A percentile compares a stretch with the other conserved stretches of the same genome.
Conservation (phyloP, 2,329 filamentous ascomycete genomes). For the Sporothrix mexicana region DNA sequence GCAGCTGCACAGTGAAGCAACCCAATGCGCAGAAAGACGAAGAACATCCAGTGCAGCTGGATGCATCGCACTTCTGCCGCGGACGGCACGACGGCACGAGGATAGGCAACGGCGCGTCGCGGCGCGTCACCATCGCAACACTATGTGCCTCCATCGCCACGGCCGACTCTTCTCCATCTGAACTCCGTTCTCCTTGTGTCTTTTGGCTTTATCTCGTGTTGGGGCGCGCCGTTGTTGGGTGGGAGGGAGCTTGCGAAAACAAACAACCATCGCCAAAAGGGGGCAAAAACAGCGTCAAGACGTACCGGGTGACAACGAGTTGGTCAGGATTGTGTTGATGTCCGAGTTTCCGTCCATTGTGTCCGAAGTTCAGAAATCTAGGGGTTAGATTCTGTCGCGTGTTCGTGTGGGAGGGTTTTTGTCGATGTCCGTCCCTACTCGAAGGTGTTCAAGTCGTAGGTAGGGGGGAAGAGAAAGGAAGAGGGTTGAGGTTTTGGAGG, state of each 20-base stretch:
- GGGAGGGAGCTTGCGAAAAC: conserved; percentile 35
- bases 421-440: conserved; percentile 32
- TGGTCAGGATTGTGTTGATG: conserved; percentile 96
- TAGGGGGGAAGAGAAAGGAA: not conserved
- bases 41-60: not conserved
- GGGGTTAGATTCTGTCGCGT: not conserved
- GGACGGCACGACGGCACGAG: conserved; percentile 1
- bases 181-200: not conserved
- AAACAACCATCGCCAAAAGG: conserved; percentile 25
- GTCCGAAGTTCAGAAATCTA: conserved; percentile 37
- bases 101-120: conserved; percentile 23
- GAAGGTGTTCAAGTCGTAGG: not conserved
- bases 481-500: not conserved
- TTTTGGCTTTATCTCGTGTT: not conserved
- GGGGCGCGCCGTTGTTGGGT: conserved; percentile 18
- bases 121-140: conserved; percentile 23
- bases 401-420: conserved; percentile 15
- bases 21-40: not conserved
- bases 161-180: not conserved
- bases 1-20: not conserved
- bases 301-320: conserved; percentile 93
- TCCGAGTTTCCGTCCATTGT: conserved; percentile 79
- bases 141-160: conserved; percentile 44
- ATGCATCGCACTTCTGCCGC: not conserved
- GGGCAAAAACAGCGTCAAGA: conserved; percentile 34